Evolutionary conservation across 768 basidiomycete species (phyloP).

Genomic region (Lentinula boryana): DNA sequence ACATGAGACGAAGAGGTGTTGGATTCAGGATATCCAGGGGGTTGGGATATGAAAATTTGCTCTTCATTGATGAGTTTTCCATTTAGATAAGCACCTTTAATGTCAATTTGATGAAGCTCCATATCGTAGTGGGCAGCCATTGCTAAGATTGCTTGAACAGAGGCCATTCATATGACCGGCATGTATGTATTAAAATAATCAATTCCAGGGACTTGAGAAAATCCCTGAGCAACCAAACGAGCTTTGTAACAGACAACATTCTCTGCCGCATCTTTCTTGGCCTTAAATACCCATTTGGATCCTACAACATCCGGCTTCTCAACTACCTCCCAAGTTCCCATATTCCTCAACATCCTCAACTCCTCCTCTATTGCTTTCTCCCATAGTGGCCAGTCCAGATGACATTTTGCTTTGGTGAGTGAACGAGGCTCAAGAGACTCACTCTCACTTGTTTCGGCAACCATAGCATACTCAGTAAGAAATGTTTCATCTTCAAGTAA

Average conservation of each 20-base stretch:
- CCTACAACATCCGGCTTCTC: constrained; percentile 10
- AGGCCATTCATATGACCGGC: constrained; percentile 6
- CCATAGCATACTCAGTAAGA: constrained; percentile 13
- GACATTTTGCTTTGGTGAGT: neutral
- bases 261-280: constrained; percentile 22
- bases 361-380: constrained; percentile 10
- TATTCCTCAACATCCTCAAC: constrained; percentile 13
- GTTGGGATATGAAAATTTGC: constrained; percentile 27
- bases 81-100: constrained; percentile 26
- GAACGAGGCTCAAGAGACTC: constrained; percentile 13
- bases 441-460: constrained; percentile 13
- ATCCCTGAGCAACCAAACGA: constrained; percentile 27
- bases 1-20: neutral
- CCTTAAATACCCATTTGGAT: constrained; percentile 20
- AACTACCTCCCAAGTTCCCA: constrained; percentile 15
- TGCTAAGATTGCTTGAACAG: constrained; percentile 12
- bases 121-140: constrained; percentile 19
- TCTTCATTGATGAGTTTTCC: constrained; percentile 17
- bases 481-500: constrained; percentile 5
- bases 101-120: constrained; percentile 24
- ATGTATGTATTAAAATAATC: constrained; percentile 21
- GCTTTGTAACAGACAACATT: constrained; percentile 21
- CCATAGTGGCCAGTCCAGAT: constrained; percentile 12
- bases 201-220: constrained; percentile 24
- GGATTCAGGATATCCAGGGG: constrained; percentile 13